phyloP scores from a whole-genome alignment of 768 basidiomycete genomes.

The Mycena floridula region DNA sequence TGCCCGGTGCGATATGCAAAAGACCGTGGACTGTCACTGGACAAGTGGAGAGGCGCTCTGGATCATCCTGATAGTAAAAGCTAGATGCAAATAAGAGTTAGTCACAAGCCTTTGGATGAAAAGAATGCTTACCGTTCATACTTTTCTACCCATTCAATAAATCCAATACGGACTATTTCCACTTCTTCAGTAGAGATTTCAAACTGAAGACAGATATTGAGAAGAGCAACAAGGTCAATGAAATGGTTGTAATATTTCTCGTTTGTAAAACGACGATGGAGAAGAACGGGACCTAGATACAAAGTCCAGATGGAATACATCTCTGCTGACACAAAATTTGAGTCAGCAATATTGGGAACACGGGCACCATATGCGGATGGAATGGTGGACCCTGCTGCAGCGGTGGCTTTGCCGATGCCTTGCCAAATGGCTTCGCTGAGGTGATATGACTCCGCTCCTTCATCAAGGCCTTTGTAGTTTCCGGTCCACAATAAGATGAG shows the following conservation, averaged over 20 bases:
- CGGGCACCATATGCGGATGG: too few relatives aligned
- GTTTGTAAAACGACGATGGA: constrained; percentile 15
- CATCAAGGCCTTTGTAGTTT: constrained; percentile 21
- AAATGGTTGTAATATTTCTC: constrained; percentile 24
- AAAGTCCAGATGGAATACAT: constrained; percentile 20
- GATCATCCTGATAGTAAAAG: constrained; percentile 14
- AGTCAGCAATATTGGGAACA: too few relatives aligned
- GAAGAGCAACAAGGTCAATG: constrained; percentile 21
- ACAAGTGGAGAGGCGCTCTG: constrained; percentile 9
- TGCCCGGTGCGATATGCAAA: constrained; percentile 13
- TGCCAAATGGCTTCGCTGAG: constrained; percentile 20
- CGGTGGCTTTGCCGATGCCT: constrained; percentile 19
- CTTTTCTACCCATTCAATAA: constrained; percentile 18
- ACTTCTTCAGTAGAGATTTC: constrained; percentile 12
- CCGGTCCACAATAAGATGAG: constrained; percentile 27
- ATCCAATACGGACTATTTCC: constrained; percentile 11
- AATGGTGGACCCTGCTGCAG: too few relatives aligned
- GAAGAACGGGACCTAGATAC: constrained; percentile 20
- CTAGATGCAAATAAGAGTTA: constrained; percentile 3
- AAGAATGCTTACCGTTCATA: constrained; percentile 21
- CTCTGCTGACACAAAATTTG: constrained; percentile 21
- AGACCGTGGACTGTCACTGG: too few relatives aligned
- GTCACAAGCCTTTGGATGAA: neutral
- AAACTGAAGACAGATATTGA: constrained; percentile 25
- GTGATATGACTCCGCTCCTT: constrained; percentile 14